Evolutionary conservation across 2,329 filamentous ascomycete species (phyloP).

Genomic region (Exophiala viscosa): DNA sequence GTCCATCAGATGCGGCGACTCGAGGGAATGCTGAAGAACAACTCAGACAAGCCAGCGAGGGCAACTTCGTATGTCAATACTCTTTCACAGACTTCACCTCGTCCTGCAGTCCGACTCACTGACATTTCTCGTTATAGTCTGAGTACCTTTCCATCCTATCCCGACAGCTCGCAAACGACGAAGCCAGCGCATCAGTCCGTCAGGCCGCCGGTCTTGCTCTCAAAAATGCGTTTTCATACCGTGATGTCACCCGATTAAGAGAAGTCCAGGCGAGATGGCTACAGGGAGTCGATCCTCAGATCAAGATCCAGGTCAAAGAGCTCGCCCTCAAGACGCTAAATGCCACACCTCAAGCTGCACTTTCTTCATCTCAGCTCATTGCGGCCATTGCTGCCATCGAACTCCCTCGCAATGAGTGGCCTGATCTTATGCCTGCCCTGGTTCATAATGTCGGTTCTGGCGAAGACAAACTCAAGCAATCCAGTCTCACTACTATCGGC

Average conservation of each 20-base stretch:
- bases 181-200: constrained; percentile 76
- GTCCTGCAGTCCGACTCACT: constrained; percentile 8
- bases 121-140: constrained; percentile 55
- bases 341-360: constrained; percentile 79
- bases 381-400: constrained; percentile 93
- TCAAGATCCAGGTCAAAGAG: constrained; percentile 84
- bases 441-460: constrained; percentile 92
- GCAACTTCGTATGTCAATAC: constrained; percentile 75
- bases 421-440: constrained; percentile 79
- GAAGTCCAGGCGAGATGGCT: constrained; percentile 94
- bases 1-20: constrained; percentile 70
- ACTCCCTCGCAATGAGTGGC: constrained; percentile 88
- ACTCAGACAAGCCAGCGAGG: constrained; percentile 85
- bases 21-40: constrained; percentile 92
- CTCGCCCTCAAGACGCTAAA: constrained; percentile 82
- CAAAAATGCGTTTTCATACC: constrained; percentile 96
- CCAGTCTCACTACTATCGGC: constrained; percentile 91
- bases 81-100: constrained; percentile 24
- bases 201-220: constrained; percentile 91
- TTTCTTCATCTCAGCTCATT: constrained; percentile 90
- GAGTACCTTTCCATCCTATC: constrained; percentile 90
- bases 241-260: constrained; percentile 81
- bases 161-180: constrained; percentile 89
- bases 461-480: constrained; percentile 83
- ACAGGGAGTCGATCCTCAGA: constrained; percentile 71